Conservation (phyloP, 495 filamentous ascomycete species). For the Penicillium simplicissimum region DNA sequence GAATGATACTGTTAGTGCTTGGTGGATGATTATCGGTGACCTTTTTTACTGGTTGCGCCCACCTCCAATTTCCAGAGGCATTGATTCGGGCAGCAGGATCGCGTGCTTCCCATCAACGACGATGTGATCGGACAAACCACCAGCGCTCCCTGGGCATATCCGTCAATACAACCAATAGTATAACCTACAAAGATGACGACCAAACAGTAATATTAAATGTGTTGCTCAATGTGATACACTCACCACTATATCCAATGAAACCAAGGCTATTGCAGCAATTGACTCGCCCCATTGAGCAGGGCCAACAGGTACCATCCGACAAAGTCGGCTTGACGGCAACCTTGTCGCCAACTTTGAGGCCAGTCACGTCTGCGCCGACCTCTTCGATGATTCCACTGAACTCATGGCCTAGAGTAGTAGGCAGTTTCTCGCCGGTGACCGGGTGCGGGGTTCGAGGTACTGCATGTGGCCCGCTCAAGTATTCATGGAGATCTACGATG, state of each 20-base stretch:
- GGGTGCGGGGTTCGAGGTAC: constrained; percentile 59
- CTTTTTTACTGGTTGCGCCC: neutral
- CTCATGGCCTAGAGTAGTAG: constrained; percentile 63
- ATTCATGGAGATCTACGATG: constrained; percentile 59
- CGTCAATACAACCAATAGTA: neutral
- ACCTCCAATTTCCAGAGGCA: constrained; percentile 35
- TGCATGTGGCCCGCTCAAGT: constrained; percentile 54
- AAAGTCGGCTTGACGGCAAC: constrained; percentile 62
- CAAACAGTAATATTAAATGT: no score
- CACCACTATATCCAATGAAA: constrained; percentile 60
- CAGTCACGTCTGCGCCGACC: constrained; percentile 52
- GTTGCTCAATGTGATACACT: constrained; percentile 4
- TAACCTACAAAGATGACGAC: no score
- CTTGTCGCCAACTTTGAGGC: constrained; percentile 53
- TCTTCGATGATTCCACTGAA: constrained; percentile 61
- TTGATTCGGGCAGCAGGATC: constrained; percentile 23
- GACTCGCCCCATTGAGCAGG: constrained; percentile 50
- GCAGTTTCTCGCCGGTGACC: constrained; percentile 56
- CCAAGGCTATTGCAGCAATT: constrained; percentile 61
- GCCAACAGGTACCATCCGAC: constrained; percentile 55
- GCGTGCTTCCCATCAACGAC: constrained; percentile 42
- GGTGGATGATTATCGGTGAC: neutral
- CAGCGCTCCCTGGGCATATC: constrained; percentile 31
- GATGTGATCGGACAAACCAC: constrained; percentile 58
- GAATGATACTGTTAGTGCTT: neutral